Evolutionary conservation across 2,329 filamentous ascomycete species (phyloP), one percentile per base, ranked within the genome.

Genomic region (Lecanoromycetidae sp.): DNA sequence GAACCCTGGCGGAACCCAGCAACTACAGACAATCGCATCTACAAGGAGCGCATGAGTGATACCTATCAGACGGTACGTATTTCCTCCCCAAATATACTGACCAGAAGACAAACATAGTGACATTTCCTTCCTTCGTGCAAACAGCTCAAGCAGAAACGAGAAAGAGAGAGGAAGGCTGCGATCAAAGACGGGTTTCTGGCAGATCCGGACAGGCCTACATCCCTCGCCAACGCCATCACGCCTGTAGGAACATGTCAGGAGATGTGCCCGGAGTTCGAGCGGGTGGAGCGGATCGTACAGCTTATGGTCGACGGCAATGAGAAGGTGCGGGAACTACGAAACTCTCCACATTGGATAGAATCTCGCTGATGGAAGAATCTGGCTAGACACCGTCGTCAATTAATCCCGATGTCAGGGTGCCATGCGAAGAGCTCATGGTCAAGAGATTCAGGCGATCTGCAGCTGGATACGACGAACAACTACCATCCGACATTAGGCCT

Each of bases 221-320:
- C 67, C 20, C 64, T 81, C 49, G 69, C 71, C 25, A 70, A 80
- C 52, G 76, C 77, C 23, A 78, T 81, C 56, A 79, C 74, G 17
- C 70, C 74, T 0, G 71, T 77, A 4, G 78, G 77, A 42, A 76
- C 71, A 42, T 81, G 78, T 60, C 70, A 69, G 32, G 72, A 75
- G 53, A 80, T 81, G 76, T 82, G 78, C 57, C 73, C 78, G 2
- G 75, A 80, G 52, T 79, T 69, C 49, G 78, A 82, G 62, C 64
- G 77, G 35, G 71, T 79, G 35, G 71, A 79, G 54, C 70, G 78
- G 32, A 76, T 79, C 40, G 70, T 75, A 36, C 74, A 79, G 57
- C 74, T 76, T 42, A 77, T 79, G 61, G 72, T 79, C 22, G 76
- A 76, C 61, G 67, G 67, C 46, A 70, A 71, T 51, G 78, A 82